Evolutionary conservation across 2,329 filamentous ascomycete genomes (phyloP), one percentile per base, ranked within the genome.

Genomic region (Calonectria crousiana): DNA sequence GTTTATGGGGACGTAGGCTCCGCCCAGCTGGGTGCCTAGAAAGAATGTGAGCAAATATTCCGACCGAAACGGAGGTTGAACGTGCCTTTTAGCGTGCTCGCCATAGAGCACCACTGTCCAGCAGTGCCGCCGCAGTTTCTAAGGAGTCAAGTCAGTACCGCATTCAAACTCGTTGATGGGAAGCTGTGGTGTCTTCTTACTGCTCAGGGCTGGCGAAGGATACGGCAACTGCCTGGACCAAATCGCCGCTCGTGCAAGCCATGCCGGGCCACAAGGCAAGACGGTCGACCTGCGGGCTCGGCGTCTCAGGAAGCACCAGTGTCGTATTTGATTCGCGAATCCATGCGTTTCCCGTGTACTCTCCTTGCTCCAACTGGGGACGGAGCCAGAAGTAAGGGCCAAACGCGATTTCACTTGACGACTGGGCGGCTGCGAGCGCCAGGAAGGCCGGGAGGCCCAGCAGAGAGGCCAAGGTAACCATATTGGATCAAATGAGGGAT

Each of bases 361-460:
- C 16, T 0, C 34, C 34, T 14, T 28, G n/a, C 18, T 62, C 56
- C 6, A 62, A 2, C 1, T 62, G 8, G 1, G 56, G 56, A 20
- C 56, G 56, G 10, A 62, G 34, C 56, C 56, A 62, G 13, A 62
- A 62, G 56, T 62, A 62, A 41, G 56, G 56, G 4, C 56, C 56
- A 13, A 62, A 62, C 1, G n/a, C 9, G 36, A 62, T 41, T 23
- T 38, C 13, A 10, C 2, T 41, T 2, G 56, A 41, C 34, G 56
- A 28, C 56, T 41, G 34, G 11, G 56, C 56, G 10, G 18, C 32
- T 8, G 56, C 34, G 10, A 23, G 6, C 2, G 32, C n/a, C 6
- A 30, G 9, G 18, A 62, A 20, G 14, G 23, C 56, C 14, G 56
- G 10, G 2, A 60, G 13, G 13, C 56, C 1, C 11, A 60, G n/a